These are phyloP conservation scores for Corchorus capsularis DNA, from an alignment of 345 rosid species.

Conservation along the genomic window DNA sequence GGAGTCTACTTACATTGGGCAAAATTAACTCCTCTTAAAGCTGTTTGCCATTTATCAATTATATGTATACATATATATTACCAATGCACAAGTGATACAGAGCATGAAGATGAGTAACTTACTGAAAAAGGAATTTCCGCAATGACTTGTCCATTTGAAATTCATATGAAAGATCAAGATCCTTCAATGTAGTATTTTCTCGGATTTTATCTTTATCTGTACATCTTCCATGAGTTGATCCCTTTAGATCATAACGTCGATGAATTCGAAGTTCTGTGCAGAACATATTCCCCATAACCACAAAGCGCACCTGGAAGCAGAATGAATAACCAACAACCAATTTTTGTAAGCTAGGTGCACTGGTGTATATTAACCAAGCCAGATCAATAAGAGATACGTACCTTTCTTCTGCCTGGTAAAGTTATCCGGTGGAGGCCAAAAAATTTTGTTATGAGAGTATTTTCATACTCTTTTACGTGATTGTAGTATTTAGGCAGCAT, in stretches of 20 bases:
- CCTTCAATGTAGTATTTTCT: conserved; percentile 81
- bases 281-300: conserved; percentile 99
- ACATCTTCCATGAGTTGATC: conserved; percentile 80
- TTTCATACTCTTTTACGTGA: conserved; percentile 76
- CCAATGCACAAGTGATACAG: background rate
- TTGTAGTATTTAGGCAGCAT: conserved; percentile 76
- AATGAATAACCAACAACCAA: conserved; percentile 17
- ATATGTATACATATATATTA: background rate
- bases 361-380: conserved; percentile 17
- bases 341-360: conserved; percentile 15
- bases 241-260: conserved; percentile 89
- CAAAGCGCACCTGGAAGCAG: conserved; percentile 79
- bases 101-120: conserved; percentile 32
- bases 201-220: conserved; percentile 66
- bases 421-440: conserved; percentile 89
- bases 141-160: conserved; percentile 88
- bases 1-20: background rate
- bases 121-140: conserved; percentile 79
- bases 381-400: conserved; percentile 52
- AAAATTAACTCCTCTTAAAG: background rate
- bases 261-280: conserved; percentile 94
- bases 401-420: conserved; percentile 76
- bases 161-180: conserved; percentile 77
- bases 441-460: conserved; percentile 92
- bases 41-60: background rate